Percentiles rank a stretch among this genome's conserved stretches.
These are phyloP conservation scores for Pythium myriotylum DNA, from an alignment of 352 stramenopile species.

Conservation along the genomic window DNA sequence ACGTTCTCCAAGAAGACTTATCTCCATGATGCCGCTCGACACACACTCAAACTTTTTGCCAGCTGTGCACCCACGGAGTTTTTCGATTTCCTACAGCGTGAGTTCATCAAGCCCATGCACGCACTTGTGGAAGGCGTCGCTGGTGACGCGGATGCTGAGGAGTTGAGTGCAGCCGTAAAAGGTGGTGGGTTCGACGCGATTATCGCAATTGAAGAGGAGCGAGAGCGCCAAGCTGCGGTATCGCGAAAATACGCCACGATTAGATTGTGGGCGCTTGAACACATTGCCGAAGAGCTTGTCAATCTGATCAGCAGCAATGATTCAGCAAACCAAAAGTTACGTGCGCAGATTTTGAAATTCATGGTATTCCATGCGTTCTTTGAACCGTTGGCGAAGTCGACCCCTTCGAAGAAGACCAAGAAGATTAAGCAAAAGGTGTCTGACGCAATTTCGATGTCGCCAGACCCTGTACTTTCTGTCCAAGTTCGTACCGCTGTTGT, in stretches of 20 bases:
- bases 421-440: slow-evolving; percentile 30
- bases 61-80: slow-evolving; percentile 55
- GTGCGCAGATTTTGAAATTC: slow-evolving; percentile 59
- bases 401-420: slow-evolving; percentile 31
- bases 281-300: slow-evolving; percentile 48
- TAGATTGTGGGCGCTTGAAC: slow-evolving; percentile 76
- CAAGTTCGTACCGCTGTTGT: slow-evolving; percentile 47
- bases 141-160: slow-evolving; percentile 44
- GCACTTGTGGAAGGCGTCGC: slow-evolving; percentile 47
- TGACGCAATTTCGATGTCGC: slow-evolving; percentile 17
- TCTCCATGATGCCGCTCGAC: slow-evolving; percentile 73
- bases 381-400: slow-evolving; percentile 25
- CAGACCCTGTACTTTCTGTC: slow-evolving; percentile 49
- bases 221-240: slow-evolving; percentile 61
- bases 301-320: slow-evolving; percentile 35
- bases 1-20: slow-evolving; percentile 80
- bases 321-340: slow-evolving; percentile 28
- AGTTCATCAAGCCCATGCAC: slow-evolving; percentile 65
- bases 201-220: slow-evolving; percentile 77
- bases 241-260: slow-evolving; percentile 62
- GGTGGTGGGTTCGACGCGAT: slow-evolving; percentile 66
- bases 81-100: slow-evolving; percentile 70
- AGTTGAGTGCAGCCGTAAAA: slow-evolving; percentile 39
- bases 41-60: slow-evolving; percentile 68
- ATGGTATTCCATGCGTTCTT: slow-evolving; percentile 79